Evolutionary conservation across 1,284 basidiomycete species (phyloP), one percentile per base, ranked within the genome.

Genomic region (Neonothopanus nambi): DNA sequence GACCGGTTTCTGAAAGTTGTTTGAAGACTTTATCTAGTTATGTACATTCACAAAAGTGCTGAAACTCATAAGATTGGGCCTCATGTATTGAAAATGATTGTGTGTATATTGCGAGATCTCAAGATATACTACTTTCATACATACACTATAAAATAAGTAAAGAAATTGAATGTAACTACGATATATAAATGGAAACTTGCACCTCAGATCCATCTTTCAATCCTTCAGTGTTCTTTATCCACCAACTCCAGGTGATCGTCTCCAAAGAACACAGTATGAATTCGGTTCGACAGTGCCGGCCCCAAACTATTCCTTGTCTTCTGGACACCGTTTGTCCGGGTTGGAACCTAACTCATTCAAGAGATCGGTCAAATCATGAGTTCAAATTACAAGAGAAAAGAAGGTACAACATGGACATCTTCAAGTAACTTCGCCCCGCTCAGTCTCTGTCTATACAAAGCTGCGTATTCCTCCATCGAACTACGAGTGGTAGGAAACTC

Each of bases 391-490:
- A 17, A 46, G 23, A 18, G 28, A 35, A 5, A 20, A 35, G 8
- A 13, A 5, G 26, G 5, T 28, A 28, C 26, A 38, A 18, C 20
- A 21, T 30, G 18, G 8, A 36, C 39, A n/a, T 18, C 9, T 15
- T 40, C 18, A 8, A 41, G 26, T n/a, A 40, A 40, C 48, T 17
- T 41, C 26, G 23, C 37, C 33, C 43, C 43, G n/a, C 24, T 23
- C 24, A 13, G 24, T 18, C n/a, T 3, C 24, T 15, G 9, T 56
- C 54, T 42, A 45, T n/a, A 35, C 42, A 23, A 26, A 18, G 15
- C n/a, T 43, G 48, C 50, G 40, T 62, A 63, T 39, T 45, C 54
- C 28, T 53, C 38, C 24, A 59, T 52, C 43, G 61, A 39, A 5
- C n/a, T 41, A 5, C 38, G 9, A 30, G 49, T 48, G 0, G 57